Evolutionary conservation across 257 asterid genomes (phyloP).

Genomic region (Nicotiana sylvestris): DNA sequence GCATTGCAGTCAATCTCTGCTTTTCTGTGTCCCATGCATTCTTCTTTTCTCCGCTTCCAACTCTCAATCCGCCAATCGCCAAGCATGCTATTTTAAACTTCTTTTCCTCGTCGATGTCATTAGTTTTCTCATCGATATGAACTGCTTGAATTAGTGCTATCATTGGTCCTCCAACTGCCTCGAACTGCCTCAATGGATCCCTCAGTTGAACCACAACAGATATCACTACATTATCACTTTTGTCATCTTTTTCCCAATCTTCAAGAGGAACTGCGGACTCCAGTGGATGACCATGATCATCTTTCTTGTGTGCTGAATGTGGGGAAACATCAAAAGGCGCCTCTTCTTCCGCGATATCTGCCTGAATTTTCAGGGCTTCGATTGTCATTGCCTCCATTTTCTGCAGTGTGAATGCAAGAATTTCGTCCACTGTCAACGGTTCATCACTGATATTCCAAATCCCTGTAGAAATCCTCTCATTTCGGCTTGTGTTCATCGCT

Average conservation of each 20-base stretch:
- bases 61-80: conserved; percentile 66
- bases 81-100: conserved; percentile 50
- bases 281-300: conserved; percentile 18
- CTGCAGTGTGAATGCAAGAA: conserved; percentile 65
- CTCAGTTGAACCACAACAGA: conserved; percentile 60
- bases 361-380: conserved; percentile 71
- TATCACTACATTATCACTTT: conserved; percentile 23
- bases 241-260: conserved; percentile 41
- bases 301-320: conserved; percentile 25
- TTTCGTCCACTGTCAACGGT: conserved; percentile 48
- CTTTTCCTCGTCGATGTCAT: conserved; percentile 40
- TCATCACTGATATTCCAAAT: conserved; percentile 75
- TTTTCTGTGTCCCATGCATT: conserved; percentile 71
- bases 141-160: conserved; percentile 53
- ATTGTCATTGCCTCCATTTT: conserved; percentile 72
- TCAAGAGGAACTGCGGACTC: conserved; percentile 61
- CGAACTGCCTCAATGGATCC: conserved; percentile 82
- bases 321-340: conserved; percentile 84
- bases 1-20: conserved; percentile 76
- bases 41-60: conserved; percentile 30
- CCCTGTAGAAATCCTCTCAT: conserved; percentile 61
- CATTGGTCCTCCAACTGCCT: conserved; percentile 90
- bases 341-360: conserved; percentile 61
- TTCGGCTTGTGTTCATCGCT: conserved; percentile 57
- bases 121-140: background rate